Conservation (phyloP, 768 basidiomycete species). For the Aureoboletus auriporus region DNA sequence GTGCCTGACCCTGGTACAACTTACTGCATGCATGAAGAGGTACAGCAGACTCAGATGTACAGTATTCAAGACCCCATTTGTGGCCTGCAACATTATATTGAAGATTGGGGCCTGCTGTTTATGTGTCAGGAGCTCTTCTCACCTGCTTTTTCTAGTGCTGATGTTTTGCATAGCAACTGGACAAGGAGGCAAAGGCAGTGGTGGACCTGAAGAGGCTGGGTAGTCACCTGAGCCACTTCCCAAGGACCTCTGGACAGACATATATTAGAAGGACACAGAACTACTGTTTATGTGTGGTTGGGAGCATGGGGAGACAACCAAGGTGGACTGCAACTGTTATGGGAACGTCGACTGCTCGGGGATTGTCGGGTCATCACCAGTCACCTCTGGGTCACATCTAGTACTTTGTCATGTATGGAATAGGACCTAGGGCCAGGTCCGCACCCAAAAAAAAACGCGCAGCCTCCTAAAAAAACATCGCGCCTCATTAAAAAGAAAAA, state of each 20-base stretch:
- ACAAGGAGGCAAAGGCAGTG: constrained; percentile 85
- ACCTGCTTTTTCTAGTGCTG: not conserved
- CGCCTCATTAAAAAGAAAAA: no score
- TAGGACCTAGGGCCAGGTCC: no score
- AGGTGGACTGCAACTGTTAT: no score
- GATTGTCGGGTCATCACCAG: no score
- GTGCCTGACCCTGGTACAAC: constrained; percentile 98
- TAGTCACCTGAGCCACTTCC: constrained; percentile 65
- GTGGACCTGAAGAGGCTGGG: constrained; percentile 92
- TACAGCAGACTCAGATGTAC: constrained; percentile 96
- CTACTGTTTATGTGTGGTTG: constrained; percentile 86
- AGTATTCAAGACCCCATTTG: constrained; percentile 94
- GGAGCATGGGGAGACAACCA: constrained; percentile 90
- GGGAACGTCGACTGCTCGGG: no score
- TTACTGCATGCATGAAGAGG: constrained; percentile 97
- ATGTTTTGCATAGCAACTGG: constrained; percentile 52
- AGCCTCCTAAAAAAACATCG: no score
- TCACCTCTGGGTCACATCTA: no score
- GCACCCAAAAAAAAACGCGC: no score
- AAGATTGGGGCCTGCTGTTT: constrained; percentile 98
- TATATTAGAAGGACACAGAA: constrained; percentile 86
- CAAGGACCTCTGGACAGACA: constrained; percentile 78
- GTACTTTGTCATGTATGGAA: no score
- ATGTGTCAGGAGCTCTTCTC: no score
- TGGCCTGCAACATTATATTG: constrained; percentile 87